Evolutionary conservation across 331 rosid genomes (phyloP), one percentile per base, ranked within the genome.

Genomic region (Malus hybrid): DNA sequence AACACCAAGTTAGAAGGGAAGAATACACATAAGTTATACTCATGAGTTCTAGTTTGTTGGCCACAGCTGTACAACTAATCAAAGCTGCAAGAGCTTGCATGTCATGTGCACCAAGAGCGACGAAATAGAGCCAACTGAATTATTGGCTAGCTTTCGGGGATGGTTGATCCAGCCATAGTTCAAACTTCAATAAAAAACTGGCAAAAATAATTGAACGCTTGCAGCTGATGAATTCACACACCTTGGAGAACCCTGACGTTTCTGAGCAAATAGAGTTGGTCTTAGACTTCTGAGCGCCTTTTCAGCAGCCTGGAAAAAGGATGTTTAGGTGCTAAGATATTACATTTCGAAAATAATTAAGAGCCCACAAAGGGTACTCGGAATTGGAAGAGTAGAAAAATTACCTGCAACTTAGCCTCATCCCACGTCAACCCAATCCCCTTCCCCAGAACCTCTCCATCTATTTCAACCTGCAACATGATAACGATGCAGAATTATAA

Each of bases 391-490:
- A 44, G 18, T 50, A 66, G 20, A 65, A 70, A 84, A 30, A 20
- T 76, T 71, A 89, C 98, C 95, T 89, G 93, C 91, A 83, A 79
- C 76, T 79, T 93, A 68, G 98, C 97, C 78, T 90, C 98, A 79
- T 93, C 98, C 96, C 95, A 90, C 36, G 97, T 90, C 67, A 90
- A 79, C 70, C 98, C 98, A 14, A 78, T 84, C 75, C 98, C 96
- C 76, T 84, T 91, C 72, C 97, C 98, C 62, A 86, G 70, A 56
- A 93, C 80, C 75, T 86, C 91, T 46, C 98, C 98, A 44, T 89
- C 98, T 82, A 93, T 81, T 86, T 93, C 98, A 6, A 90, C 98
- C 98, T 93, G 65, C 36, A 80, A 70, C 79, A 66, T 12, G 22
- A 66, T 26, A 57, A 16, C 62, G n/a, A 80, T 55, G 36, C 5